Evolutionary conservation across 768 basidiomycete species (phyloP).

Genomic region (Lactarius vividus): DNA sequence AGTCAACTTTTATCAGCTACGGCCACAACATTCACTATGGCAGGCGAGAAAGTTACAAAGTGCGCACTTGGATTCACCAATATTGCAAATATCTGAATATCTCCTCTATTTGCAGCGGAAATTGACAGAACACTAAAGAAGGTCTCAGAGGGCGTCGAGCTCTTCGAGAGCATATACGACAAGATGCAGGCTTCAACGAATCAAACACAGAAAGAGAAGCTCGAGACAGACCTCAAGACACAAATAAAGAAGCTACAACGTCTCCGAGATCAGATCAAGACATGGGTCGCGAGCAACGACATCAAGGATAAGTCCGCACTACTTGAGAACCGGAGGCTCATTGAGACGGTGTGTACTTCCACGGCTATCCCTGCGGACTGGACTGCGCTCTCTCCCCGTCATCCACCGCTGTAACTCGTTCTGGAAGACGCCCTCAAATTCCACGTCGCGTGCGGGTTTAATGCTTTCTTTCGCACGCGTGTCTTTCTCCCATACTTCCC

Average conservation of each 20-base stretch:
- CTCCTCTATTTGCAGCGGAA: slow-evolving; percentile 63
- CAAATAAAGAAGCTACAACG: slow-evolving; percentile 97
- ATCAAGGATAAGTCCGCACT: slow-evolving; percentile 97
- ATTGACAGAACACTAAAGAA: slow-evolving; percentile 99
- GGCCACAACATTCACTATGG: slow-evolving; percentile 52
- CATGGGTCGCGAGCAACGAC: slow-evolving; percentile 96
- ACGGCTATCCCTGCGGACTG: background rate
- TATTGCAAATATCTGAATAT: background rate
- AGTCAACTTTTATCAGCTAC: slow-evolving; percentile 17
- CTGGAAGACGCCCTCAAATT: background rate
- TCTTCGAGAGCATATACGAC: slow-evolving; percentile 94
- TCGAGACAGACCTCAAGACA: slow-evolving; percentile 92
- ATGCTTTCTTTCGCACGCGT: background rate
- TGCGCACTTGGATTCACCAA: slow-evolving; percentile 33
- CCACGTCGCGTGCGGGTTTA: background rate
- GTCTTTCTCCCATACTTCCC: slow-evolving; percentile 1
- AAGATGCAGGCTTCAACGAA: slow-evolving; percentile 97
- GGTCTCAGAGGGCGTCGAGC: slow-evolving; percentile 92
- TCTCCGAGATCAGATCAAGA: slow-evolving; percentile 84
- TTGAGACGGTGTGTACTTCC: slow-evolving; percentile 80
- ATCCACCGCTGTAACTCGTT: background rate
- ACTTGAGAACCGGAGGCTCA: slow-evolving; percentile 90
- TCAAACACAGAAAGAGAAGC: slow-evolving; percentile 98
- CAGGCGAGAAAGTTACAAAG: slow-evolving; percentile 89
- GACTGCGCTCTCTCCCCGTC: background rate